Base-by-base conservation (phyloP, 805 yeast species). In the Kuraishia ogatae region DNA sequence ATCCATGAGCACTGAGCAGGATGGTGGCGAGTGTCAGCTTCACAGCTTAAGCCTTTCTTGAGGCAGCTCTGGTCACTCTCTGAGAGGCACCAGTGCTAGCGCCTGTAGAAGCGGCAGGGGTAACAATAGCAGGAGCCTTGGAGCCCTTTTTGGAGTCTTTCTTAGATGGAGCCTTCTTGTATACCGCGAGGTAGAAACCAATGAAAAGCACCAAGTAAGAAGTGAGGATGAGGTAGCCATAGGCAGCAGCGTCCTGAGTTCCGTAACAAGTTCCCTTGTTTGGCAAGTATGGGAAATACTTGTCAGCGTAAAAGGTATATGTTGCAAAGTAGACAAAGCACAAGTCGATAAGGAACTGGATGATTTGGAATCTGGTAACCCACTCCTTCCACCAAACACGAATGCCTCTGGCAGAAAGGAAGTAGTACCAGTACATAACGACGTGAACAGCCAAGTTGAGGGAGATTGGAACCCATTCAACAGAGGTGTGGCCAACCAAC, bases 321-420 rank as follows among this genome's bases (percentile, higher is more conserved):
- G 96, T 87, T 53, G 97, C 97, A 71, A 89, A 91, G 78, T 91
- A 94, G 60, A 94, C 96, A 69, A 93, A 92, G 49, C 79, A 83
- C 67, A 93, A 81, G 72, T 93, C 99, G 66, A 93, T 78, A 62
- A 93, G 74, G 68, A 93, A 93, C 76, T 93, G 99, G 65, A 89
- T 76, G 74, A 93, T 93, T 78, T 93, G 99, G 78, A 89, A 85
- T 61, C 96, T 81, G 55, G 99, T 93, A 62, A 93, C 97, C 97
- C 97, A 93, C 77, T 92, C 96, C 76, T 94, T 93, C 99, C 99
- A 93, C 97, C 97, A 92, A 54, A 93, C 97, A 66, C 89, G 85
- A 67, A 92, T 89, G 56, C 97, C 97, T 69, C 96, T 81, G 21
- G 97, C 89, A 53, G 94, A 80, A 64, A 93, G 78, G 78, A 92